Conservation (phyloP, 2,329 filamentous ascomycete genomes). For the Beauveria medogensis region DNA sequence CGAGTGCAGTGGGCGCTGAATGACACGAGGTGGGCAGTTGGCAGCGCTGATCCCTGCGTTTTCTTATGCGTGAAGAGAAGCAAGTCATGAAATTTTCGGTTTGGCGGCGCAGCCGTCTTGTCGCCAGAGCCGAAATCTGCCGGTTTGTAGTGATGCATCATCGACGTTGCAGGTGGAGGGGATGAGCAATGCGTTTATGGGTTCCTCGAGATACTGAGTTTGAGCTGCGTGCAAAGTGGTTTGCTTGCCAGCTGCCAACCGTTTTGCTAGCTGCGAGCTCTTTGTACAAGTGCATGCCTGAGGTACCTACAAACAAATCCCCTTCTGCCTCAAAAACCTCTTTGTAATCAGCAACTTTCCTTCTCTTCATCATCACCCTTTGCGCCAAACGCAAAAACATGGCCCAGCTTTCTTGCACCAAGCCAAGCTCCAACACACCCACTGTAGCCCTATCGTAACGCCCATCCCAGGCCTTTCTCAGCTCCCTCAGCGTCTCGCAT, state of each 20-base stretch:
- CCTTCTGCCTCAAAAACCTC: neutral
- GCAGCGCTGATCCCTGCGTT: neutral
- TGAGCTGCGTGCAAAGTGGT: neutral
- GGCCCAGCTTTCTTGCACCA: neutral
- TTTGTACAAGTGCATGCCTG: neutral
- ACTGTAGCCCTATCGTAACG: neutral
- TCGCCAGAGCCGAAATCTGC: neutral
- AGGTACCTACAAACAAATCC: neutral
- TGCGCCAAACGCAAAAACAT: neutral
- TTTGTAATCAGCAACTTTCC: neutral
- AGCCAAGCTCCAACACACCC: neutral
- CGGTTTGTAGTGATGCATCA: neutral
- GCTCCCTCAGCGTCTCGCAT: neutral
- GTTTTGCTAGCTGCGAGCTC: neutral
- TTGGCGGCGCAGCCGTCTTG: neutral
- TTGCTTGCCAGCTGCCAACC: conserved; percentile 1
- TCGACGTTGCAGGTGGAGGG: neutral
- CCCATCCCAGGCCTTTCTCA: neutral
- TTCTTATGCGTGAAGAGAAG: neutral
- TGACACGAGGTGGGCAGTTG: conserved; percentile 4
- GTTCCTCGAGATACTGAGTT: neutral
- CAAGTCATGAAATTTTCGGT: neutral
- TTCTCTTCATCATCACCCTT: neutral
- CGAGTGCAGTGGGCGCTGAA: neutral
- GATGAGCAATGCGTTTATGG: neutral